These are phyloP conservation scores for Gomphus bonarii DNA, from an alignment of 1,284 basidiomycete genomes.

Conservation along the genomic window DNA sequence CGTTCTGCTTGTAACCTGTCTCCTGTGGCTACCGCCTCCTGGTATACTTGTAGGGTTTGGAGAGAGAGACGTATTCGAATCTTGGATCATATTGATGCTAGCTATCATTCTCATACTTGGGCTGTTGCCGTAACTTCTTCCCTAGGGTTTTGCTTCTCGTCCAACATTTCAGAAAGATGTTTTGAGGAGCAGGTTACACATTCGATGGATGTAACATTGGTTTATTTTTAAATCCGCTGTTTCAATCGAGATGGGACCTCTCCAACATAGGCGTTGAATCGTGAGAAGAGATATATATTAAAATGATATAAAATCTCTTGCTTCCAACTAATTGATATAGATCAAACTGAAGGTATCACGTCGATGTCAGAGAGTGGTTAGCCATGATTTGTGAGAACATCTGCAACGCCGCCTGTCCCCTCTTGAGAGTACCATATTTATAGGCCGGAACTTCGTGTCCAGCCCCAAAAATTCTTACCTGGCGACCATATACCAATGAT, in stretches of 20 bases:
- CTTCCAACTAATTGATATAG: not conserved
- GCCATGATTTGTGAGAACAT: slow-evolving; percentile 24
- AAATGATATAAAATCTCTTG: too few relatives aligned
- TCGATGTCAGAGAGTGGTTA: slow-evolving; percentile 10
- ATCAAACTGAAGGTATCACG: not conserved
- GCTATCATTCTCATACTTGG: not conserved
- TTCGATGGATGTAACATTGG: not conserved
- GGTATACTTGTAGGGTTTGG: not conserved
- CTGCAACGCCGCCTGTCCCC: slow-evolving; percentile 22
- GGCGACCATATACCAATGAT: not conserved
- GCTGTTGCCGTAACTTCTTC: not conserved
- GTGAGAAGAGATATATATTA: too few relatives aligned
- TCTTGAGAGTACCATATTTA: slow-evolving; percentile 14
- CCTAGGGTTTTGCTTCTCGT: not conserved
- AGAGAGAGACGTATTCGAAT: not conserved
- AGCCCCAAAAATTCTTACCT: slow-evolving; percentile 10
- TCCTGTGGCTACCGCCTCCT: not conserved
- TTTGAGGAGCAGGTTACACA: not conserved
- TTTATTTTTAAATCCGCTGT: not conserved
- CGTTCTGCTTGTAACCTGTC: not conserved
- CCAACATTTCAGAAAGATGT: not conserved
- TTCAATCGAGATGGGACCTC: too few relatives aligned
- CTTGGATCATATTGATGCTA: not conserved
- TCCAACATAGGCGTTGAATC: too few relatives aligned
- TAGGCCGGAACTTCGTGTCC: slow-evolving; percentile 30